These are phyloP conservation scores for Kregervanrija fluxuum DNA, from an alignment of 805 yeast species.

Conservation along the genomic window DNA sequence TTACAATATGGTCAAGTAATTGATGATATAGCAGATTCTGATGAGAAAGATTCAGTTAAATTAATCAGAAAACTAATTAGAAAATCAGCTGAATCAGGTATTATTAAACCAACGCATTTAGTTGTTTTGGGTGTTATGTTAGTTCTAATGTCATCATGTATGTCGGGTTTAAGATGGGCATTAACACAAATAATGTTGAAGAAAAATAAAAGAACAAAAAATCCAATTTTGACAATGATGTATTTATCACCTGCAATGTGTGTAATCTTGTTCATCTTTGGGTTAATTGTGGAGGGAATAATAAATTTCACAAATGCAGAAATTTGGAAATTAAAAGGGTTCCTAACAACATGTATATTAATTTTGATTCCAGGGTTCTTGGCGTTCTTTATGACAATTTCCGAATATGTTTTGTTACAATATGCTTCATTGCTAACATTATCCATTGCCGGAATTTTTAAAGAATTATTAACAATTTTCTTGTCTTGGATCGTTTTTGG, in stretches of 20 bases:
- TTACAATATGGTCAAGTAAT: constrained; percentile 17
- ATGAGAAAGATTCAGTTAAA: neutral
- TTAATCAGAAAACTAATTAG: constrained; percentile 5
- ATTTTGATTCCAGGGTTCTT: constrained; percentile 75
- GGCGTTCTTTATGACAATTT: constrained; percentile 84
- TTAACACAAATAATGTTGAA: constrained; percentile 78
- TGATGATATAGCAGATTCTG: constrained; percentile 9
- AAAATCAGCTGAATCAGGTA: constrained; percentile 10
- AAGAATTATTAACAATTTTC: constrained; percentile 78
- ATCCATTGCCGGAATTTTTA: constrained; percentile 87
- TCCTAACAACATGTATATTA: constrained; percentile 45
- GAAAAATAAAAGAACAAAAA: constrained; percentile 48
- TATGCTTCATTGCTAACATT: constrained; percentile 80
- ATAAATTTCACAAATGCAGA: constrained; percentile 40
- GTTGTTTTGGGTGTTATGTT: constrained; percentile 55
- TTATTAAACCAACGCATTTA: constrained; percentile 9
- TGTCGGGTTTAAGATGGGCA: constrained; percentile 94
- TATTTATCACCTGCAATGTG: constrained; percentile 85
- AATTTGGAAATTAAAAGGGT: constrained; percentile 62
- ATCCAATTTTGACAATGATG: constrained; percentile 79
- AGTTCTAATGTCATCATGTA: constrained; percentile 70
- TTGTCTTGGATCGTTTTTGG: constrained; percentile 65
- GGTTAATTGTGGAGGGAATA: constrained; percentile 66
- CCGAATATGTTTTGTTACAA: constrained; percentile 78
- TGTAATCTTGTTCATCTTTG: constrained; percentile 49